These are phyloP conservation scores for Ampelocalamus luodianensis DNA, from an alignment of 176 grass and related monocot species.

Conservation along the genomic window DNA sequence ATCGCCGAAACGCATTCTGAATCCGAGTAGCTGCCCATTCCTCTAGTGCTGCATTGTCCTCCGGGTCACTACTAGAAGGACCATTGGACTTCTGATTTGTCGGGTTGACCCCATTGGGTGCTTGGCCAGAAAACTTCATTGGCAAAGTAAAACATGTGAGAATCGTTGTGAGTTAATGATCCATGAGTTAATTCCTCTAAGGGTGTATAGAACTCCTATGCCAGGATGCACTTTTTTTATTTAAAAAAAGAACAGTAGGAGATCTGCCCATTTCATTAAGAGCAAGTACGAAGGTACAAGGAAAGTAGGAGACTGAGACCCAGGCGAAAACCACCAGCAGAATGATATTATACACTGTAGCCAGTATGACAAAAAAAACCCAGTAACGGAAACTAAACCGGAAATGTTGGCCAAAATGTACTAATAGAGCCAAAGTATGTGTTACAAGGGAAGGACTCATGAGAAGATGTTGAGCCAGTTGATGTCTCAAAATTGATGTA, in stretches of 20 bases:
- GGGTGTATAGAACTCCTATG: background rate
- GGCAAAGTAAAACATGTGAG: slow-evolving; percentile 22
- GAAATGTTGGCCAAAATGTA: slow-evolving; percentile 5
- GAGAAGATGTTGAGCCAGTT: background rate
- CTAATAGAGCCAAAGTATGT: background rate
- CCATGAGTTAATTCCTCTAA: background rate
- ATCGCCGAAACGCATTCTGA: slow-evolving; percentile 72
- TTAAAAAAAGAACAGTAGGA: background rate
- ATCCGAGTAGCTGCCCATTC: slow-evolving; percentile 78
- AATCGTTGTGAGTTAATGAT: slow-evolving; percentile 17
- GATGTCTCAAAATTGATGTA: background rate
- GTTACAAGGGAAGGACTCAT: background rate
- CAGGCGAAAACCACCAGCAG: background rate
- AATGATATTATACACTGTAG: background rate
- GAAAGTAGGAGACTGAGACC: background rate
- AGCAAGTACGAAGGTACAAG: background rate
- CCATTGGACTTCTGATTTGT: slow-evolving; percentile 57
- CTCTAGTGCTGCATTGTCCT: slow-evolving; percentile 58
- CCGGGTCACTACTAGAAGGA: slow-evolving; percentile 64
- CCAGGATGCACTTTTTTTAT: background rate
- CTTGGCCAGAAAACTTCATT: slow-evolving; percentile 46
- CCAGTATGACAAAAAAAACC: background rate
- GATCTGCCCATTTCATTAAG: background rate
- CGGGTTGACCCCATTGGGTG: slow-evolving; percentile 51
- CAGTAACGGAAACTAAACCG: background rate